Conservation (phyloP, 768 basidiomycete species). For the Podaxis carcinomalis region DNA sequence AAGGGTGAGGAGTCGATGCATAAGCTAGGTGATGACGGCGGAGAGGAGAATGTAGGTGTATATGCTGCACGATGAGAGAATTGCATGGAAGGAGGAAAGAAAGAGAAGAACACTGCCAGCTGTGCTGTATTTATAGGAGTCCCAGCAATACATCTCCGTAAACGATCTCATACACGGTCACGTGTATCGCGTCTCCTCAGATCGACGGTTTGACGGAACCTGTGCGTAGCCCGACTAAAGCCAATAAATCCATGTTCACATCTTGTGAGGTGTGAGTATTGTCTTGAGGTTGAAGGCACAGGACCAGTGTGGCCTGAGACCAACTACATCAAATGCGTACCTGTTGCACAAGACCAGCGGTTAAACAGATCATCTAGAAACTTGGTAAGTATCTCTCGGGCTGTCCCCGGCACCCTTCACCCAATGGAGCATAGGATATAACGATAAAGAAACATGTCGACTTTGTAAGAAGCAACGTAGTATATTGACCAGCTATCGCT, state of each 20-base stretch:
- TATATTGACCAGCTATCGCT: too few species aligned
- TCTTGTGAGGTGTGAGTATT: too few species aligned
- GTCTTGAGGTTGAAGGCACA: not conserved
- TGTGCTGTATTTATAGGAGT: constrained; percentile 6
- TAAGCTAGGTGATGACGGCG: constrained; percentile 29
- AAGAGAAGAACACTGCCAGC: not conserved
- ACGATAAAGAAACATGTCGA: too few species aligned
- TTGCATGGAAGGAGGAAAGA: constrained; percentile 19
- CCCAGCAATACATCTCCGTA: not conserved
- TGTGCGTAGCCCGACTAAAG: not conserved
- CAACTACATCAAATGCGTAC: not conserved
- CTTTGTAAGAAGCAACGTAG: too few species aligned
- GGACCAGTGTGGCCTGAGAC: not conserved
- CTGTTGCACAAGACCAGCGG: not conserved
- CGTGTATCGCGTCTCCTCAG: constrained; percentile 8
- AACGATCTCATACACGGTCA: constrained; percentile 13
- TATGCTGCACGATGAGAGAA: constrained; percentile 10
- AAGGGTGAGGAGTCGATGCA: constrained; percentile 42
- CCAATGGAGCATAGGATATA: too few species aligned
- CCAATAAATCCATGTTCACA: not conserved
- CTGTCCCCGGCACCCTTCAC: too few species aligned
- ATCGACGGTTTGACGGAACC: too few species aligned
- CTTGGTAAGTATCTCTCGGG: not conserved
- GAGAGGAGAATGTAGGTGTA: constrained; percentile 23
- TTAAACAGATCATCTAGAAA: not conserved